These are phyloP conservation scores for Jamesozyma jinghongensis DNA, from an alignment of 805 yeast species.

Conservation along the genomic window DNA sequence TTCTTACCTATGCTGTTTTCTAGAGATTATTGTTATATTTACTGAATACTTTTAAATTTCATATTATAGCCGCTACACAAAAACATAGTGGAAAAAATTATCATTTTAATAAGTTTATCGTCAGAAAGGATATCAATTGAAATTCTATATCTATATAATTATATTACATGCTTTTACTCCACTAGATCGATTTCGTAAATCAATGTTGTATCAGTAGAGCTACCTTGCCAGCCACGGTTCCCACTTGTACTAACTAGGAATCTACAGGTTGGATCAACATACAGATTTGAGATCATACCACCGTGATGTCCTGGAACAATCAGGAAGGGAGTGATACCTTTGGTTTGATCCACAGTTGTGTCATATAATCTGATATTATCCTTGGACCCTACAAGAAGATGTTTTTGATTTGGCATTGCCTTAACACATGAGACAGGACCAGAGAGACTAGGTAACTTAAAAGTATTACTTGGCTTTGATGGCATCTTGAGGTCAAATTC, in stretches of 20 bases:
- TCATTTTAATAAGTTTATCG: not conserved
- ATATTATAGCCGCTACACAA: not conserved
- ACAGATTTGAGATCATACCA: slow-evolving; percentile 67
- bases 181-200: slow-evolving; percentile 64
- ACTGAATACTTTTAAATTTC: too few species aligned
- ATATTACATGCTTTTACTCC: slow-evolving; percentile 4
- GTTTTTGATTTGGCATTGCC: slow-evolving; percentile 72
- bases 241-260: slow-evolving; percentile 90
- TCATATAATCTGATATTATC: slow-evolving; percentile 89
- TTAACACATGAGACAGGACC: slow-evolving; percentile 83
- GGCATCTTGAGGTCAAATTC: slow-evolving; percentile 55
- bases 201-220: slow-evolving; percentile 68
- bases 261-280: slow-evolving; percentile 79
- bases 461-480: slow-evolving; percentile 45
- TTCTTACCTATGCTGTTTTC: too few species aligned
- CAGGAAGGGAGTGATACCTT: slow-evolving; percentile 54
- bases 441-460: slow-evolving; percentile 75
- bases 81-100: not conserved
- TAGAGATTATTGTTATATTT: too few species aligned
- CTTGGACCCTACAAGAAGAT: slow-evolving; percentile 76
- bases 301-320: slow-evolving; percentile 97
- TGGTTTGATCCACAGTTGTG: slow-evolving; percentile 30
- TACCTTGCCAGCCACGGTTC: slow-evolving; percentile 90
- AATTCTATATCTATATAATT: not conserved
- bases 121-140: not conserved